Evolutionary conservation across 2,329 filamentous ascomycete genomes (phyloP), one percentile per base, ranked within the genome.

Genomic region (Huntiella savannae): DNA sequence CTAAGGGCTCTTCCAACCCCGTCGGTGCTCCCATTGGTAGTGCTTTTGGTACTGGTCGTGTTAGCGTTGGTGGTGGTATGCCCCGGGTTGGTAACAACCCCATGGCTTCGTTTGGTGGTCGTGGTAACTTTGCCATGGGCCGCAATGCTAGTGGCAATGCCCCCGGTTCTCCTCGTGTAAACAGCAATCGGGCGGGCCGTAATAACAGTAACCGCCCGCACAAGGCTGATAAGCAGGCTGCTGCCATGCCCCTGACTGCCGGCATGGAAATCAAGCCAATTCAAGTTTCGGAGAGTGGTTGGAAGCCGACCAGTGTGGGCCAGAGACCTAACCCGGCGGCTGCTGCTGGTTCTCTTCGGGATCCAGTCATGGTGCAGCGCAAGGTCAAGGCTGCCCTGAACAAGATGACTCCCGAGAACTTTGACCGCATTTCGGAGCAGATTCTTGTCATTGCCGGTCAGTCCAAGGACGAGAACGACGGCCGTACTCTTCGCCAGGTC

Each of bases 351-450:
- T 60, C 67, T 6, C 71, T 83, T 55, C 74, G 96, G 66, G 77
- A 92, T 53, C 88, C 91, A 17, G 84, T 88, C 56, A 77, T 91
- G 69, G 91, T 98, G 49, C 91, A 98, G 68, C 80, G 88, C 55
- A 98, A 98, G 78, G 91, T 98, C 61, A 98, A 98, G 78, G 82
- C 86, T 53, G 83, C 83, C 51, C 70, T 98, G 57, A 98, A 98
- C 77, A 98, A 98, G 80, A 96, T 98, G 91, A 96, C 91, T 0
- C 91, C 91, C 0, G 91, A 98, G 66, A 98, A 96, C 60, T 98
- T 98, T 57, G 87, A 94, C 60, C 86, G 80, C 66, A 94, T 98
- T 54, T 77, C 91, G 5, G 82, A 87, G 52, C 86, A 95, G 62
- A 94, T 98, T 52, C 73, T 98, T 28, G 71, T 77, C 46, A 98